phyloP scores from a whole-genome alignment of 2,329 filamentous ascomycete species.

The Colletotrichum karsti region DNA sequence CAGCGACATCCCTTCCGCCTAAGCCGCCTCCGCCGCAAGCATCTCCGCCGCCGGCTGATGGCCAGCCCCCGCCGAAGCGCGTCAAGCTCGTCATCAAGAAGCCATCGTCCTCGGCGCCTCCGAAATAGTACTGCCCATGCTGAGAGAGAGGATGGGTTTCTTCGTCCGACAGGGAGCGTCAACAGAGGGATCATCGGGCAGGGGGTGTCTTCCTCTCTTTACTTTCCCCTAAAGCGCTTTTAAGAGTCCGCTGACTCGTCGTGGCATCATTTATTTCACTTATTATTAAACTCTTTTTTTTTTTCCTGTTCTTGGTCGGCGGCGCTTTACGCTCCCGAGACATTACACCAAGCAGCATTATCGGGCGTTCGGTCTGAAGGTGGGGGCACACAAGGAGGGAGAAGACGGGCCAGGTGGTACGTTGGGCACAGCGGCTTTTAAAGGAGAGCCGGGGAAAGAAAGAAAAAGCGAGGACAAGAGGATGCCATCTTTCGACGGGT shows the following conservation, averaged over 20 bases:
- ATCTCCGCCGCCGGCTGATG: constrained; percentile 12
- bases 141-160: neutral
- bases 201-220: neutral
- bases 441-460: neutral
- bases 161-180: neutral
- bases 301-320: neutral
- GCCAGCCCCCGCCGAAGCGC: constrained; percentile 25
- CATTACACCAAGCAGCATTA: neutral
- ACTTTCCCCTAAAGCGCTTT: neutral
- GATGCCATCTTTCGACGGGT: neutral
- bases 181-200: neutral
- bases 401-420: neutral
- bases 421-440: neutral
- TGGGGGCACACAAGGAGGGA: neutral
- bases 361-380: neutral
- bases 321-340: neutral
- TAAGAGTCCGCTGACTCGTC: neutral
- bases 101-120: constrained; percentile 1
- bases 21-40: constrained; percentile 23
- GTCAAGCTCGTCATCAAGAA: constrained; percentile 31
- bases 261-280: neutral
- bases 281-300: neutral
- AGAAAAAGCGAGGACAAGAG: neutral
- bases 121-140: neutral
- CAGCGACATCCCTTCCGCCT: constrained; percentile 4